Evolutionary conservation across 2,329 filamentous ascomycete species (phyloP).

Genomic region (Aspergillus uvarum): DNA sequence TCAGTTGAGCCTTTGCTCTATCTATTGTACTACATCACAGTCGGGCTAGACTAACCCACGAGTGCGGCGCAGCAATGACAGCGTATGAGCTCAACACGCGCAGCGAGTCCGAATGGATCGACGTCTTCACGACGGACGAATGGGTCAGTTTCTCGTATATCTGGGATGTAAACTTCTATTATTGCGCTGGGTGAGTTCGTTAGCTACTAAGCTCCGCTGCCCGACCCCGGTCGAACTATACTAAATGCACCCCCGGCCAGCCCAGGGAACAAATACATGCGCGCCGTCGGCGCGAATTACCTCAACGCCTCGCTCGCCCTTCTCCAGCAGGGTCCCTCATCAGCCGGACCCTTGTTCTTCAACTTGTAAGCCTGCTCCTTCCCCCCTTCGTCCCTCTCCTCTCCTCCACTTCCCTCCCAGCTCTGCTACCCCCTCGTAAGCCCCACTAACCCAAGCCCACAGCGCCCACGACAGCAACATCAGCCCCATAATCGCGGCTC

Average conservation of each 20-base stretch:
- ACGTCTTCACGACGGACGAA: constrained; percentile 25
- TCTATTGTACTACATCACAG: no score
- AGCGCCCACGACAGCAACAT: constrained; percentile 21
- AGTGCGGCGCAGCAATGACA: constrained; percentile 16
- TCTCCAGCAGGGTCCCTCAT: constrained; percentile 20
- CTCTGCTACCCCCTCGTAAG: neutral
- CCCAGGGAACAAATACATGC: constrained; percentile 20
- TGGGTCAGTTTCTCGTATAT: constrained; percentile 23
- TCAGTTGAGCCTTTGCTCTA: no score
- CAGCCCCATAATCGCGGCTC: constrained; percentile 21
- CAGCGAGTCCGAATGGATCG: constrained; percentile 22
- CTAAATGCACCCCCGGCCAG: constrained; percentile 1
- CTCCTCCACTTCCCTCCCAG: neutral
- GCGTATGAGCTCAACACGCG: constrained; percentile 23
- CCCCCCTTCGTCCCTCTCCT: neutral
- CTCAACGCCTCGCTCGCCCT: constrained; percentile 21
- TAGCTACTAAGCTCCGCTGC: no score
- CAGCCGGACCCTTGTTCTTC: constrained; percentile 12
- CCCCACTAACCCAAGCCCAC: neutral
- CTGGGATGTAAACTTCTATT: constrained; percentile 22
- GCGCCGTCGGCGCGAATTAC: constrained; percentile 24
- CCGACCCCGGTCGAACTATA: neutral
- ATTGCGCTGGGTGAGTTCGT: constrained; percentile 22
- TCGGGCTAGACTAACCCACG: no score
- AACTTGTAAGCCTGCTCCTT: constrained; percentile 12